These are phyloP conservation scores for Chenopodium berlandieri DNA, from an alignment of 148 eudicot species.

Conservation along the genomic window DNA sequence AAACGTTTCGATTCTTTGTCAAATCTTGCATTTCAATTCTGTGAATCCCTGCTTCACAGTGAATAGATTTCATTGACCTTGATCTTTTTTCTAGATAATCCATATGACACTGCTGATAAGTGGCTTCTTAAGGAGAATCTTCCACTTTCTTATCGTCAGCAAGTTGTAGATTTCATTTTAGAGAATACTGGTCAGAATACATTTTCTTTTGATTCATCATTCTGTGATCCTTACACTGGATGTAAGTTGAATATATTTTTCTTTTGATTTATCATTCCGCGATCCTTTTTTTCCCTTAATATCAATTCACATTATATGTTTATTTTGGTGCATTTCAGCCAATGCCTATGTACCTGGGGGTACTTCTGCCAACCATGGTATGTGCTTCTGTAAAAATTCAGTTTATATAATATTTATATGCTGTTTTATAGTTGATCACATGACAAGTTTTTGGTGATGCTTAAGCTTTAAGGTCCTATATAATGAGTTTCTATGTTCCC, in stretches of 20 bases:
- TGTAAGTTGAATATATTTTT: slow-evolving; percentile 44
- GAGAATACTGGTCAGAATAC: slow-evolving; percentile 77
- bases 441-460: background rate
- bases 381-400: slow-evolving; percentile 17
- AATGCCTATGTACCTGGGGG: slow-evolving; percentile 90
- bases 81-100: slow-evolving; percentile 58
- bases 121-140: slow-evolving; percentile 94
- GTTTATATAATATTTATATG: background rate
- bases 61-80: slow-evolving; percentile 11
- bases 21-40: background rate
- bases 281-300: slow-evolving; percentile 11
- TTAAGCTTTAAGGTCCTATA: background rate
- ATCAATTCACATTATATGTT: slow-evolving; percentile 1
- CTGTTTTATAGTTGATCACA: slow-evolving; percentile 11
- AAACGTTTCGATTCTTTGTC: background rate
- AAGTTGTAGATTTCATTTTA: slow-evolving; percentile 87
- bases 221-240: slow-evolving; percentile 94
- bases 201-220: slow-evolving; percentile 71
- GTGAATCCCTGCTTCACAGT: background rate
- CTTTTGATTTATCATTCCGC: background rate
- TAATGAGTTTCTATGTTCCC: background rate
- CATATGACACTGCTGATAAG: slow-evolving; percentile 86
- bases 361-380: slow-evolving; percentile 56
- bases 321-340: slow-evolving; percentile 51
- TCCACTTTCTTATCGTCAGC: slow-evolving; percentile 85